Evolutionary conservation across 116 monocot species (phyloP), one percentile per base, ranked within the genome.

Genomic region (Papilionanthe hybrid): DNA sequence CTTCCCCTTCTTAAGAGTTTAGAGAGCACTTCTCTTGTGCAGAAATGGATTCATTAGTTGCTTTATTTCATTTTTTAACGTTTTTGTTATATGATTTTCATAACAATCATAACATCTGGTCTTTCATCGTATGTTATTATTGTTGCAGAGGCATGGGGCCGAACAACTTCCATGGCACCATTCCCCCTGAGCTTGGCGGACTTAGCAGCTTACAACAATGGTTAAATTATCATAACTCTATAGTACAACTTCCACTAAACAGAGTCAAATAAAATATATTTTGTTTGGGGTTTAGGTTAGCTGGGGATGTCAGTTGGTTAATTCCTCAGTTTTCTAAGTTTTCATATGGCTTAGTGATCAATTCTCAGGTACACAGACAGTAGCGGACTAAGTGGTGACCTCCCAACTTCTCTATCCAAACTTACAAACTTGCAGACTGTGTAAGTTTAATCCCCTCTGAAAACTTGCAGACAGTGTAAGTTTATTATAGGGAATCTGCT

Each of bases 171-270:
- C 91, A 53, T 63, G 95, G 95, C 5, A 19, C 84, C 32, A 78
- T 96, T 53, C 95, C 95, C 79, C 74, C 83, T 74, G 95, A 93
- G 82, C 56, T 96, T 72, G 95, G 95, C 48, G 89, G 90, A 55
- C 67, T 96, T 82, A 85, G 47, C 2, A 88, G 23, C 75, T 81
- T 96, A 50, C 19, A 91, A 77, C 45, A 91, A 82, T 55, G 83
- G 96, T 91, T 76, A 90, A 81, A 57, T 76, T 42, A 57, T 15
- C 29, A 9, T 66, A 19, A n/a, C 75, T 37, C 23, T 60, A 17
- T 50, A 11, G 23, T 49, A 75, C 50, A 48, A 25, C 27, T 47
- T 22, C 45, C 10, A 49, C 4, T 75, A 25, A 50, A 27, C 49
- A 7, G 22, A 27, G 27, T 48, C 13, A 27, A 25, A 25, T 27